These are phyloP conservation scores for Ophiostoma pallidulum DNA, from an alignment of 2,329 filamentous ascomycete genomes.

Conservation along the genomic window DNA sequence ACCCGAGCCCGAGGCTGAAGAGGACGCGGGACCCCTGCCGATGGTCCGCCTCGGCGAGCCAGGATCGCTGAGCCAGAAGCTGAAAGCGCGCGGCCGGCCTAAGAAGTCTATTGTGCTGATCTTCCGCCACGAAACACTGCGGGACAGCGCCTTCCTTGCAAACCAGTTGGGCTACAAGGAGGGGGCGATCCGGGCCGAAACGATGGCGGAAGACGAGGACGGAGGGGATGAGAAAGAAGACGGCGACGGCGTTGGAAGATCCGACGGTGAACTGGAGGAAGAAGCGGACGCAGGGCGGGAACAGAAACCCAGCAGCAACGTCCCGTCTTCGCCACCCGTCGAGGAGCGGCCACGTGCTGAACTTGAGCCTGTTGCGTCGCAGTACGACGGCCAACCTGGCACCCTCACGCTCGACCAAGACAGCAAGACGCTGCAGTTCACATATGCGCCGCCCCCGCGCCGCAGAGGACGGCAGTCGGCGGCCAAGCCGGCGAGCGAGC, in stretches of 20 bases:
- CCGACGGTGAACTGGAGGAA: background rate
- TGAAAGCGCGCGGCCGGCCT: conserved; percentile 23
- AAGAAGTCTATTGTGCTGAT: conserved; percentile 24
- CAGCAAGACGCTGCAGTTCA: conserved; percentile 15
- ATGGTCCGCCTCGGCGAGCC: conserved; percentile 20
- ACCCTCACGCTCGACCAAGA: conserved; percentile 15
- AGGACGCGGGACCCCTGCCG: too few species aligned
- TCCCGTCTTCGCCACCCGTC: background rate
- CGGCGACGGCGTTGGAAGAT: background rate
- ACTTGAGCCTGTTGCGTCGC: background rate
- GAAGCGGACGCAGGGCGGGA: background rate
- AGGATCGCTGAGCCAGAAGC: conserved; percentile 20
- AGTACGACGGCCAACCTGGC: conserved; percentile 17
- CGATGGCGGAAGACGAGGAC: background rate
- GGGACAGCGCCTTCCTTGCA: conserved; percentile 13
- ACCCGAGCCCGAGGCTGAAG: background rate
- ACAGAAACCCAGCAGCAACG: background rate
- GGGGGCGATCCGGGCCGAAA: background rate
- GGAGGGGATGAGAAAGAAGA: background rate
- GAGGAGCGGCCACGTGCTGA: background rate
- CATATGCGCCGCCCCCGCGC: conserved; percentile 5
- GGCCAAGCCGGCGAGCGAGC: conserved; percentile 14
- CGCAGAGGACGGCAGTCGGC: background rate
- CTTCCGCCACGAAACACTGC: conserved; percentile 23
- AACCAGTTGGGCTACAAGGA: conserved; percentile 5